Base-by-base conservation (phyloP, 768 basidiomycete species). In the Solioccasus polychromus region DNA sequence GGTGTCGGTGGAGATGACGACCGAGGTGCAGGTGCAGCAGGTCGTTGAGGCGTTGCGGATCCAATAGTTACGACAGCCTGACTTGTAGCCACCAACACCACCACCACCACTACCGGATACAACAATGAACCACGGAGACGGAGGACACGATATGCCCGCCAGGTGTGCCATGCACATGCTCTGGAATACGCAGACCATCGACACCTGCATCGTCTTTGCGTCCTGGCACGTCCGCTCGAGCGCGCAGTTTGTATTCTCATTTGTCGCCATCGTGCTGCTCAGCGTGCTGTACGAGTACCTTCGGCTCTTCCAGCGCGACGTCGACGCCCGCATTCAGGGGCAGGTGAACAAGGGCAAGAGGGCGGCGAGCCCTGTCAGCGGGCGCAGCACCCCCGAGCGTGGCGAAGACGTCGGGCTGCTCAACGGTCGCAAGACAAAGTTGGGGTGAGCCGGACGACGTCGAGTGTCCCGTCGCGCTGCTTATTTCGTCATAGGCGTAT, bases 231-330 rank as follows among this genome's bases (percentile, higher is more conserved):
- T 92, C 55, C 68, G 58, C 49, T 76, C 82, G 19, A 68, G 62
- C 39, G 51, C 71, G 47, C 64, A 69, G 20, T 89, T 93, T 61
- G 50, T 82, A 50, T 51, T 83, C 48, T 89, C 88, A 20, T 83
- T 79, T 64, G 35, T 82, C 51, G 75, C 70, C 44, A 81, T 92
- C 64, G 73, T 83, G 44, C 67, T 66, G 0, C 74, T 93, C 23
- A 81, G 87, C 40, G 68, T 89, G n/a, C 68, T 83, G 45, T 92
- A 83, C 66, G 90, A 93, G 60, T 92, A 86, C 63, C 75, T 92
- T 40, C 80, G 88, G 42, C 71, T 73, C 32, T 74, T 83, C 51
- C 80, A 81, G 63, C 74, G 70, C 55, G 64, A 63, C 32, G 68
- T 88, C 43, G 89, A 92, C 59, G 54, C 61, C 3, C 70, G 70